Base-by-base conservation (phyloP, 371 early-diverging fungal species). In the Lichtheimia corymbifera region DNA sequence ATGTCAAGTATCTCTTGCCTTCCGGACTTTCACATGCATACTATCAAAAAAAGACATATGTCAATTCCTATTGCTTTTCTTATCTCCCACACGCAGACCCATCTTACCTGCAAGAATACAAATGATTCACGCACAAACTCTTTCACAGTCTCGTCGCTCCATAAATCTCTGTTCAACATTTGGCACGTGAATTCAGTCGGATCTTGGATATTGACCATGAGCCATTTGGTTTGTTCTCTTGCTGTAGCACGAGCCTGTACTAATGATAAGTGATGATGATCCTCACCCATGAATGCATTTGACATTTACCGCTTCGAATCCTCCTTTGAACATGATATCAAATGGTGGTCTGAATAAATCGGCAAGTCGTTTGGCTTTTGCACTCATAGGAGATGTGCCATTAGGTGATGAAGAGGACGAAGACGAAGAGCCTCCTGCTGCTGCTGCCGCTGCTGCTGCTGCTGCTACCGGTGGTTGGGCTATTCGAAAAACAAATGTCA, bases 131-230 rank as follows among this genome's bases (percentile, higher is more conserved):
- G 77, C 45, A 97, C 77, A 14, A 93, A 65, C 4, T 91, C 91
- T 69, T 93, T 89, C 11, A 96, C 89, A 22, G 78, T 68, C 5
- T 61, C 22, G 59, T 92, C 83, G 27, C 89, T 93, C 97, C 97
- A 98, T 47, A 96, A 77, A 80, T 97, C 97, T 47, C 97, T 83
- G 72, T 95, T 95, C 67, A 96, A 66, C 4, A 88, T 79, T 64
- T 96, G 94, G 72, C 96, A 96, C 13, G 85, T 72, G 70, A 97
- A 97, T 58, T 93, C 92, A 0, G 86, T 72, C 2, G 86, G 82
- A 58, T 95, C 90, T 58, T 96, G 94, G 27, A 97, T 78, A 53
- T 94, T 95, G 22, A 97, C 81, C 67, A 98, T 72, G 42, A 98
- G 63, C 95, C 94, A 96, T 65, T 89, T 93, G 25, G 78, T 74